Percentiles rank a stretch among this genome's conserved stretches.
These are phyloP conservation scores for Teunomyces kruisii DNA, from an alignment of 805 yeast genomes.

Conservation along the genomic window DNA sequence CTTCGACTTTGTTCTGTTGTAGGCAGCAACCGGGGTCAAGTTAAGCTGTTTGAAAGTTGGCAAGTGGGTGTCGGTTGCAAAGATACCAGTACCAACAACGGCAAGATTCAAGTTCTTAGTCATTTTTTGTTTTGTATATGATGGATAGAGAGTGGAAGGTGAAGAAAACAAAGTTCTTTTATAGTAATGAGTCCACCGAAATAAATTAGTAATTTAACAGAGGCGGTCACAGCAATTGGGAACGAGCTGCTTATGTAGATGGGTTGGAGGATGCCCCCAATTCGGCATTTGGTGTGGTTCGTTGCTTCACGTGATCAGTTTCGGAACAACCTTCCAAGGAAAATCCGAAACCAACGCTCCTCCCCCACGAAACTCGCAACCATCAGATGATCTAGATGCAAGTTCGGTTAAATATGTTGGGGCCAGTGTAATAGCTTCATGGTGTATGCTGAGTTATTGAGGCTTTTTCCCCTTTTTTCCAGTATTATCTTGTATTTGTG, in stretches of 20 bases:
- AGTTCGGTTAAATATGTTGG: background rate
- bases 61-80: slow-evolving; percentile 80
- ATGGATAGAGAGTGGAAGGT: background rate
- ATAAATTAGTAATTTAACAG: background rate
- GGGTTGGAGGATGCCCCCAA: too few species aligned
- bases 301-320: background rate
- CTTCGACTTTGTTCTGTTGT: slow-evolving; percentile 79
- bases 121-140: slow-evolving; percentile 4
- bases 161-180: background rate
- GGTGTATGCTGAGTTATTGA: slow-evolving; percentile 1
- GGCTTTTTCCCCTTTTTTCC: background rate
- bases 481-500: background rate
- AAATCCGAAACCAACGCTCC: background rate
- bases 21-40: slow-evolving; percentile 66
- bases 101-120: slow-evolving; percentile 50
- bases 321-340: slow-evolving; percentile 5
- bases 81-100: slow-evolving; percentile 81
- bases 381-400: background rate
- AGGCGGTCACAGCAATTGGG: background rate
- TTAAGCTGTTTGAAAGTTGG: slow-evolving; percentile 62
- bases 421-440: background rate
- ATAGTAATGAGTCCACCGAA: background rate
- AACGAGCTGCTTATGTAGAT: background rate
- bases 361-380: background rate
- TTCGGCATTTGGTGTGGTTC: background rate